phyloP scores from a whole-genome alignment of 108 stramenopile species.

The Cyclostephanos invisitatus region DNA sequence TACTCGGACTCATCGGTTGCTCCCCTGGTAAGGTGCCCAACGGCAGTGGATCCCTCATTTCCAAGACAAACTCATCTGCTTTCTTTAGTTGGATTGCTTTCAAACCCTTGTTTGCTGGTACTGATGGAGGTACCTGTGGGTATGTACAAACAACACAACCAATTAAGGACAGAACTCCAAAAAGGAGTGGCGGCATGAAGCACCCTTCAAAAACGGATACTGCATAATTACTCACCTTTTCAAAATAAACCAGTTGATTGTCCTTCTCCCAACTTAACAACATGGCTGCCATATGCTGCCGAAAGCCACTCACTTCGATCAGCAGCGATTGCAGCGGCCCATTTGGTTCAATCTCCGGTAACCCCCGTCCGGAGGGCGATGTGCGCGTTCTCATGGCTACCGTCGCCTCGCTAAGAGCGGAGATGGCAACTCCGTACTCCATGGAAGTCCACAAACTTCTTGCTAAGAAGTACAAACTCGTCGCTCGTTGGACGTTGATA shows the following conservation, averaged over 20 bases:
- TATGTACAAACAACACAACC: not conserved
- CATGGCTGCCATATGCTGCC: constrained; percentile 63
- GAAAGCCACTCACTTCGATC: constrained; percentile 69
- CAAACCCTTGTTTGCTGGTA: constrained; percentile 70
- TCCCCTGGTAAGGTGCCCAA: constrained; percentile 29
- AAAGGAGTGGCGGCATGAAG: not conserved
- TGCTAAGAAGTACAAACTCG: constrained; percentile 77
- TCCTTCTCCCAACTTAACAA: constrained; percentile 81
- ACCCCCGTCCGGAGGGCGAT: constrained; percentile 29
- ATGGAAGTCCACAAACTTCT: constrained; percentile 65
- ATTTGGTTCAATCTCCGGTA: constrained; percentile 74
- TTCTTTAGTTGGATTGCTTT: constrained; percentile 70
- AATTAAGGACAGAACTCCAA: not conserved
- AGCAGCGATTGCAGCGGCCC: constrained; percentile 57
- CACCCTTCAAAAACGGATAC: not conserved
- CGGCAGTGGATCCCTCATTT: constrained; percentile 70
- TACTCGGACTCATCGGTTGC: not conserved
- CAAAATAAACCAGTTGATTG: constrained; percentile 81
- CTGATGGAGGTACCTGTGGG: constrained; percentile 55
- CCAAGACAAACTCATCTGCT: constrained; percentile 59
- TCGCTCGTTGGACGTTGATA: constrained; percentile 66
- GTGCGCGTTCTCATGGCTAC: constrained; percentile 52
- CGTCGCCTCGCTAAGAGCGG: constrained; percentile 76
- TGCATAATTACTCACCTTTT: constrained; percentile 48
- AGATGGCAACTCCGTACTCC: constrained; percentile 85